These are phyloP conservation scores for Codiaeum variegatum DNA, from an alignment of 441 rosid genomes.

Conservation along the genomic window DNA sequence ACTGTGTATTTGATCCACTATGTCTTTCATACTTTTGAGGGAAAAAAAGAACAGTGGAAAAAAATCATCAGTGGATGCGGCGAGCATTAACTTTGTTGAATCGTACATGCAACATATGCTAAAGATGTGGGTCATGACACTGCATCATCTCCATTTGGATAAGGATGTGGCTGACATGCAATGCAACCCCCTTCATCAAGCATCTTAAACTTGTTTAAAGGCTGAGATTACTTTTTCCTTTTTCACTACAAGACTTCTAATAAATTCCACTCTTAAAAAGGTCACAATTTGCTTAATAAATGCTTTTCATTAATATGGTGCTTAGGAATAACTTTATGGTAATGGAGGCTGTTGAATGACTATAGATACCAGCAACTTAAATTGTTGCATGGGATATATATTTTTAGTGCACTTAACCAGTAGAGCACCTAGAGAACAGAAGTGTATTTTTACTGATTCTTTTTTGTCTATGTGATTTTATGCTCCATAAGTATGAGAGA, in stretches of 20 bases:
- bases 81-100: constrained; percentile 38
- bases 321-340: constrained; percentile 28
- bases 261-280: constrained; percentile 13
- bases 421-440: constrained; percentile 7
- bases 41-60: neutral
- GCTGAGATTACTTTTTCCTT: constrained; percentile 33
- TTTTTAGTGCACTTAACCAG: constrained; percentile 8
- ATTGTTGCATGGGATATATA: constrained; percentile 3
- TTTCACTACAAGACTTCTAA: constrained; percentile 5
- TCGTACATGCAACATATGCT: constrained; percentile 27
- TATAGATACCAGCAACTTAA: constrained; percentile 25
- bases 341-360: constrained; percentile 28
- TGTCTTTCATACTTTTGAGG: constrained; percentile 25
- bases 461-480: neutral
- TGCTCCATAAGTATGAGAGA: constrained; percentile 12
- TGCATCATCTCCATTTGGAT: constrained; percentile 25
- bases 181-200: constrained; percentile 23
- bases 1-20: constrained; percentile 25
- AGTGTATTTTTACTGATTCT: neutral
- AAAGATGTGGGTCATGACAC: constrained; percentile 34
- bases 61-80: constrained; percentile 32
- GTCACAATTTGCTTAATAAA: constrained; percentile 16
- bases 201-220: constrained; percentile 34
- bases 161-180: constrained; percentile 30
- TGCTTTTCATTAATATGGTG: constrained; percentile 24